Conservation (phyloP, 2,329 filamentous ascomycete species). For the Talaromyces amestolkiae region DNA sequence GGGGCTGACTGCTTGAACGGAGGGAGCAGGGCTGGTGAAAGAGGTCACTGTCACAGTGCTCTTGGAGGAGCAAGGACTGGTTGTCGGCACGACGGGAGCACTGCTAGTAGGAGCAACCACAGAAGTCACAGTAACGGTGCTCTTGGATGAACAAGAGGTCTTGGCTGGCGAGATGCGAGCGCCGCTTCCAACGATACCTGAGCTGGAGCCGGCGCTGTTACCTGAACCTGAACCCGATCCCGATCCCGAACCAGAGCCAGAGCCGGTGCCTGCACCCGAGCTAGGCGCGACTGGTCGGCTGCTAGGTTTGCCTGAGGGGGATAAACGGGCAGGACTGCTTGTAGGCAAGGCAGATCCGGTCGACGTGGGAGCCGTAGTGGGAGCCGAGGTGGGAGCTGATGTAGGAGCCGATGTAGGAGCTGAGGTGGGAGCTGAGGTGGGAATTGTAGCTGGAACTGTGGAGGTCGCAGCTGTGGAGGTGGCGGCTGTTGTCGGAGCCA, state of each 20-base stretch:
- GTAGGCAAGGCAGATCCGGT: background rate
- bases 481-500: background rate
- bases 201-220: background rate
- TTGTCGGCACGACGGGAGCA: constrained; percentile 1
- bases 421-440: background rate
- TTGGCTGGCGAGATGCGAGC: background rate
- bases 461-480: constrained; percentile 2
- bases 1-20: constrained; percentile 3
- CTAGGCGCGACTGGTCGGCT: background rate
- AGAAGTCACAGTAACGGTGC: constrained; percentile 6
- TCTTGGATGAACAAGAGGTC: constrained; percentile 5
- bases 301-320: background rate
- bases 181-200: background rate
- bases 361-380: background rate
- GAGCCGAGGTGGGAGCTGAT: background rate
- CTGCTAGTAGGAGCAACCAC: background rate
- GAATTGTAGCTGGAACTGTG: background rate
- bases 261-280: background rate
- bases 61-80: constrained; percentile 5
- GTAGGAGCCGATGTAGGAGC: background rate
- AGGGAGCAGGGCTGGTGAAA: background rate
- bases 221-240: background rate
- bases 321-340: background rate
- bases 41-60: constrained; percentile 14
- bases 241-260: background rate